phyloP scores from a whole-genome alignment of 768 basidiomycete genomes.

The Rickenella mellea region DNA sequence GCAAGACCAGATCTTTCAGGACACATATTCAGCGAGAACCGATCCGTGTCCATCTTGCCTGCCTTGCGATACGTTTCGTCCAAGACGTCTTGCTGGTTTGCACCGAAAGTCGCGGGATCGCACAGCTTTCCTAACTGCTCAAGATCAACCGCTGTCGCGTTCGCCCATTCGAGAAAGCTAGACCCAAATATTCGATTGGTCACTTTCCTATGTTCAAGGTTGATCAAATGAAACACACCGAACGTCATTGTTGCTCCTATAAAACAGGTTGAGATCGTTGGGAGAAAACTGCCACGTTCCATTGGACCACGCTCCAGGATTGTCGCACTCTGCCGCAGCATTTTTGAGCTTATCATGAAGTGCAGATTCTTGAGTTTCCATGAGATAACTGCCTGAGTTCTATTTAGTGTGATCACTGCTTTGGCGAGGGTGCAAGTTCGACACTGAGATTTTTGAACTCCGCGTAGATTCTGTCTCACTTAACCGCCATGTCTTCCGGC shows the following conservation, averaged over 20 bases:
- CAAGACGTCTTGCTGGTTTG: constrained; percentile 23
- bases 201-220: neutral
- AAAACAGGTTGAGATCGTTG: neutral
- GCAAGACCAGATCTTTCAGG: too few species aligned
- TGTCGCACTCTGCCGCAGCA: too few species aligned
- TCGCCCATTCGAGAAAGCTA: constrained; percentile 11
- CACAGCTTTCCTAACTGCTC: constrained; percentile 24
- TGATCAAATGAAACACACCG: neutral
- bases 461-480: too few species aligned
- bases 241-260: neutral
- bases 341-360: too few species aligned
- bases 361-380: too few species aligned
- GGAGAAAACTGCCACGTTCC: neutral
- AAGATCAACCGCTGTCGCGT: constrained; percentile 8
- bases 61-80: constrained; percentile 39
- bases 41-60: constrained; percentile 28
- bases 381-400: too few species aligned
- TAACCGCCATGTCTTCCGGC: too few species aligned
- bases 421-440: too few species aligned
- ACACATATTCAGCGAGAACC: too few species aligned
- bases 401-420: too few species aligned
- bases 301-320: too few species aligned
- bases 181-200: neutral
- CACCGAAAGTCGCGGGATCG: constrained; percentile 32
- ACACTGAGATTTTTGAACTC: too few species aligned